Percentiles rank a stretch among this genome's conserved stretches.
Conservation (phyloP, 495 filamentous ascomycete genomes). For the Aspergillus cavernicola region DNA sequence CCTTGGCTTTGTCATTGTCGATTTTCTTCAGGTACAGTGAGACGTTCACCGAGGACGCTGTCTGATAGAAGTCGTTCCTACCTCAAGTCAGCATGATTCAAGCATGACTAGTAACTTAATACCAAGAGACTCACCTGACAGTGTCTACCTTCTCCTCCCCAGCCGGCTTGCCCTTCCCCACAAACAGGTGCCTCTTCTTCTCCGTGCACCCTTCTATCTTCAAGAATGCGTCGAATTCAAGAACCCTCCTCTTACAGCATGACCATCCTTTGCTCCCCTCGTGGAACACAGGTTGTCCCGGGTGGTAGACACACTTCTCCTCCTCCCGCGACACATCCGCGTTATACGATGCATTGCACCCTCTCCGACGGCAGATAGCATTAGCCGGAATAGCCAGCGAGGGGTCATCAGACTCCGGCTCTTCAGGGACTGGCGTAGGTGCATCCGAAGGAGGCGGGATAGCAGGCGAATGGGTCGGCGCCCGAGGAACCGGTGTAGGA, state of each 20-base stretch:
- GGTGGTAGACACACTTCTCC: constrained; percentile 83
- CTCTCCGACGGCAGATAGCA: constrained; percentile 70
- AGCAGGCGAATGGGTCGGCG: constrained; percentile 39
- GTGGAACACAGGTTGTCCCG: constrained; percentile 86
- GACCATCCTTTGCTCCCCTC: constrained; percentile 96
- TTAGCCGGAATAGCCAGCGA: constrained; percentile 64
- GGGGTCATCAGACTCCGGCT: constrained; percentile 86
- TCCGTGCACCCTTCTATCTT: constrained; percentile 86
- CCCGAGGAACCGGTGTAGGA: constrained; percentile 4
- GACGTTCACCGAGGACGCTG: constrained; percentile 75
- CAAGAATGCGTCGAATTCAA: constrained; percentile 98
- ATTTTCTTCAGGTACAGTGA: constrained; percentile 98
- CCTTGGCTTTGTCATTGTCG: constrained; percentile 68
- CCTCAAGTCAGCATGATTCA: neutral
- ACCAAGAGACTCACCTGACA: constrained; percentile 61
- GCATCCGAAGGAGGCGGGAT: constrained; percentile 53
- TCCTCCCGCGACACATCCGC: constrained; percentile 56
- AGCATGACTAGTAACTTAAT: too few species aligned
- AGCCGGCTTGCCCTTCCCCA: constrained; percentile 68
- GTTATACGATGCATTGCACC: constrained; percentile 64
- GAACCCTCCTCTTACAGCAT: constrained; percentile 90
- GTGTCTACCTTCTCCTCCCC: constrained; percentile 57
- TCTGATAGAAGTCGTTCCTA: constrained; percentile 95
- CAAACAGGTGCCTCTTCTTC: constrained; percentile 77
- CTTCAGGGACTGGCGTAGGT: constrained; percentile 62